phyloP scores from a whole-genome alignment of 73 alveolate species.

The Paramecium caudatum region DNA sequence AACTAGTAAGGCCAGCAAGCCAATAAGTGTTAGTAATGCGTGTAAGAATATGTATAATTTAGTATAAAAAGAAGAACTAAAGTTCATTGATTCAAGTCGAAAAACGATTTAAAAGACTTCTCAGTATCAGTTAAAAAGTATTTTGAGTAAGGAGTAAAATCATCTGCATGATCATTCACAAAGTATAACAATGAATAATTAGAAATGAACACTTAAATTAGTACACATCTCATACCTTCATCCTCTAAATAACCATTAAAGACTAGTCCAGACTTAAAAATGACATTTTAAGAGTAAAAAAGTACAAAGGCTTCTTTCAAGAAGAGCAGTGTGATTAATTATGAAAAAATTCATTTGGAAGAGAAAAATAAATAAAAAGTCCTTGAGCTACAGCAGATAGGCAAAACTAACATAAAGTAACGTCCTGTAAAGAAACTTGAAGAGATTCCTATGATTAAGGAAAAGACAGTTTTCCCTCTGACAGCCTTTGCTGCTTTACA shows the following conservation, averaged over 20 bases:
- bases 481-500: neutral
- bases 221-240: neutral
- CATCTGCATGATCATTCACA: neutral
- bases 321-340: neutral
- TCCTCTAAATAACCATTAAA: neutral
- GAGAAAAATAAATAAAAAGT: neutral
- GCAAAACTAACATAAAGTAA: neutral
- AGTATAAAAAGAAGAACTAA: neutral
- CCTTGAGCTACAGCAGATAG: neutral
- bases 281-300: neutral
- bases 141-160: conserved; percentile 4
- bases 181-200: neutral
- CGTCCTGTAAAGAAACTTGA: neutral
- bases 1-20: neutral
- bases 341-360: neutral
- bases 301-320: neutral
- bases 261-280: conserved; percentile 21
- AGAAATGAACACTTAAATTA: neutral
- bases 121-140: neutral
- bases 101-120: neutral
- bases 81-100: neutral
- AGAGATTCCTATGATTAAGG: neutral
- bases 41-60: neutral
- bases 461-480: neutral
- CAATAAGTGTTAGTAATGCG: conserved; percentile 37